Evolutionary conservation across 2,329 filamentous ascomycete genomes (phyloP), one percentile per base, ranked within the genome.

Genomic region (Penicillium sp.): DNA sequence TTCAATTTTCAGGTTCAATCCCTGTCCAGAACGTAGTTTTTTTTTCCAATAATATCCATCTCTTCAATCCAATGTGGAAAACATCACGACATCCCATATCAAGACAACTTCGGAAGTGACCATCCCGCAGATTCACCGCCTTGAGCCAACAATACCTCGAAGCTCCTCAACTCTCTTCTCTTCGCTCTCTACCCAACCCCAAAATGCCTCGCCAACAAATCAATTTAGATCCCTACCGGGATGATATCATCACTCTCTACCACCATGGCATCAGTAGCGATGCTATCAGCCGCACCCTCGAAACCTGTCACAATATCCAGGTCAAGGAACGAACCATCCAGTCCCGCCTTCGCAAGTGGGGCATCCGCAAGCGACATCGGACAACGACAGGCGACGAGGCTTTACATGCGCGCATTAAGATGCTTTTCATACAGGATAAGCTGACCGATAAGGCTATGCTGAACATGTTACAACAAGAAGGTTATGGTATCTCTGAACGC

Each of bases 401-500:
- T 23, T 58, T 66, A 6, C 64, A 66, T 50, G 59, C 63, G 16
- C 64, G 64, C 13, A 65, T 66, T 40, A 63, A 55, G 21, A 40
- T 66, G 38, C 57, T 66, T 34, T 66, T 65, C 43, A 31, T 64
- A 39, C 53, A 65, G 39, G 59, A 65, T 47, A 63, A 52, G 34
- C 53, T 66, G 60, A 66, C 63, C 50, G 64, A 66, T 31, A 66
- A 66, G 48, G 64, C 64, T 29, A 66, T 66, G 64, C 55, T 66
- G 43, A 60, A 63, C n/a, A 51, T 63, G 29, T 43, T 66, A n/a
- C 61, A 57, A 21, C 58, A 60, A 49, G 64, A 66, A 39, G 64
- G 63, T n/a, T 66, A 65, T 45, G 63, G 62, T 34, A 66, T 66
- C 31, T 66, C 64, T 16, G 64, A 65, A 54, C 60, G 64, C 15